Evolutionary conservation across 345 rosid species (phyloP).

Genomic region (Bruguiera gymnorhiza): DNA sequence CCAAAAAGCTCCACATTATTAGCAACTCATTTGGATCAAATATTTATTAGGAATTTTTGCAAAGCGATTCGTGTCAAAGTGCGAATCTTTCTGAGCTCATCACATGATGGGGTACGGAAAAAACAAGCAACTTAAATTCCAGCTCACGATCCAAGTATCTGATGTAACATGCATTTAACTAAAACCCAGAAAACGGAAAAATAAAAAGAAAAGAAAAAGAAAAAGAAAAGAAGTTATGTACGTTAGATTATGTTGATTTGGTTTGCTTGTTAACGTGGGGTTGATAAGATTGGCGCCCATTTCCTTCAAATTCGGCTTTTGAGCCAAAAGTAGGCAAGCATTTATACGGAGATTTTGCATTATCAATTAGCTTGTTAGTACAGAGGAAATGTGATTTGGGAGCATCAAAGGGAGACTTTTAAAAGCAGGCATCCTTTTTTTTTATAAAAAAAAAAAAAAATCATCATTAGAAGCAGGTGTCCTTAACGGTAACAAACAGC

Average conservation of each 20-base stretch:
- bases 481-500: slow-evolving; percentile 36
- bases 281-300: slow-evolving; percentile 3
- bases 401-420: slow-evolving; percentile 10
- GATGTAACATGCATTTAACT: not conserved
- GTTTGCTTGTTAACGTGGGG: not conserved
- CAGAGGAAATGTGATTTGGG: slow-evolving; percentile 37
- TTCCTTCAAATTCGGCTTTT: slow-evolving; percentile 27
- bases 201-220: not conserved
- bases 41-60: slow-evolving; percentile 17
- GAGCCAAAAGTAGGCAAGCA: slow-evolving; percentile 13
- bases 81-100: not conserved
- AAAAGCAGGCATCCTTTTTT: not conserved
- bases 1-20: slow-evolving; percentile 20
- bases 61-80: slow-evolving; percentile 6
- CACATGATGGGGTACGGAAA: slow-evolving; percentile 10
- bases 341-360: not conserved
- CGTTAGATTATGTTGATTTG: not conserved
- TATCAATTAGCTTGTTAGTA: slow-evolving; percentile 15
- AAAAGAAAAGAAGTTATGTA: not conserved
- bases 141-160: slow-evolving; percentile 13
- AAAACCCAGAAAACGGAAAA: not conserved
- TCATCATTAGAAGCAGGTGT: slow-evolving; percentile 9
- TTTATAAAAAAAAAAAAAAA: not conserved
- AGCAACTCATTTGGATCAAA: slow-evolving; percentile 22
- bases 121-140: slow-evolving; percentile 4